Base-by-base conservation (phyloP, 768 basidiomycete species). In the Tubosaeta brunneosetosa region DNA sequence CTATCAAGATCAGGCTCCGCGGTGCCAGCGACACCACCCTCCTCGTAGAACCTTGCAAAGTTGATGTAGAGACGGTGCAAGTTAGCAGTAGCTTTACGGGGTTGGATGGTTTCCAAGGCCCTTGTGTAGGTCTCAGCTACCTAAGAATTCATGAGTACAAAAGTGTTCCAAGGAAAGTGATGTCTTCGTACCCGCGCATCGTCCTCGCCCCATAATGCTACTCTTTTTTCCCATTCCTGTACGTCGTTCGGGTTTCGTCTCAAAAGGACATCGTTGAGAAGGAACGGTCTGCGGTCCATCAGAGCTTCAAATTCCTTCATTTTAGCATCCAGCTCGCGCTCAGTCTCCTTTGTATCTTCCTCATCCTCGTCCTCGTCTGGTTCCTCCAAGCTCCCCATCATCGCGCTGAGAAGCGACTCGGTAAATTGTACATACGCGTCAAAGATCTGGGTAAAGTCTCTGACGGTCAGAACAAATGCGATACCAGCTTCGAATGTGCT, bases 211-310 rank as follows among this genome's bases (percentile, higher is more conserved):
- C 84, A 95, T 26, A 98, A 71, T 2, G 94, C 94, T 17, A 98
- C 82, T 33, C 95, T 77, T 71, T 99, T 99, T 74, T 98, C 97
- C 97, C 97, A 99, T 67, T 99, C 97, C 59, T 97, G 93, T 2
- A 98, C 97, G 62, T 99, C 97, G 61, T 97, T 91, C 5, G 92
- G 91, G 75, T 99, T 99, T 62, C 97, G 76, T 55, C 97, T 75
- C 33, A 98, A 69, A 14, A 98, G 73, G 12, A 98, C 97, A 62
- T 97, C 94, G 61, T 99, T 99, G 43, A 97, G 85, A 56, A 99
- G 75, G 78, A 99, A 98, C 3, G 93, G 95, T 65, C 97, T 72
- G 45, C 94, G 79, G 67, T 99, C 97, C 78, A 95, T 95, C 59
- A 99, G 69, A 37, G 85, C 88, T 69, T 97, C 95, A 61, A 98